phyloP scores from a whole-genome alignment of 2,329 filamentous ascomycete species.

The Periconia sp. region DNA sequence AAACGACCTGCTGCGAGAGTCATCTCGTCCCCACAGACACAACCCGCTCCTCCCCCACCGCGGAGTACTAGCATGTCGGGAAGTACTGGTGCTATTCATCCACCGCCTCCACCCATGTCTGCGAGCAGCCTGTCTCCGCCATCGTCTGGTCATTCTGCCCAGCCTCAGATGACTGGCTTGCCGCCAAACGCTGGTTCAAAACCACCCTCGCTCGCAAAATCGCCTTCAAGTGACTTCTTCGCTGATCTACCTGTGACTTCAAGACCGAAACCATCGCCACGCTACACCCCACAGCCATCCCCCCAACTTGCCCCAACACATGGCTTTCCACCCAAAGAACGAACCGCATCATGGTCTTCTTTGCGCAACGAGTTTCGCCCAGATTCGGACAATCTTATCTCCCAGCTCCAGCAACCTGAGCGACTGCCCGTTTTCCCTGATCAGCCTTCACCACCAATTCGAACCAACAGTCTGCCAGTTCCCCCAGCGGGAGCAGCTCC shows the following conservation, averaged over 20 bases:
- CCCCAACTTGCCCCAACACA: slow-evolving; percentile 26
- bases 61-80: slow-evolving; percentile 62
- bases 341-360: slow-evolving; percentile 38
- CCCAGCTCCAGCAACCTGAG: slow-evolving; percentile 46
- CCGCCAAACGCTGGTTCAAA: slow-evolving; percentile 24
- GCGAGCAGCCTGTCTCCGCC: slow-evolving; percentile 43
- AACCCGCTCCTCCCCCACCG: slow-evolving; percentile 55
- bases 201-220: slow-evolving; percentile 28
- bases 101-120: slow-evolving; percentile 29
- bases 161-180: slow-evolving; percentile 32
- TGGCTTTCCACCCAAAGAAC: slow-evolving; percentile 33
- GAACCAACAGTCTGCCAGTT: slow-evolving; percentile 34
- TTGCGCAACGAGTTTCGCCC: slow-evolving; percentile 38
- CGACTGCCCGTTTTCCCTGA: slow-evolving; percentile 41
- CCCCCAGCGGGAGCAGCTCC: slow-evolving; percentile 31
- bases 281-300: slow-evolving; percentile 41
- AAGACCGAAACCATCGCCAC: slow-evolving; percentile 44
- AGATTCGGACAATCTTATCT: slow-evolving; percentile 24
- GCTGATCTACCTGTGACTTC: slow-evolving; percentile 50
- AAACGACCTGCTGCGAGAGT: slow-evolving; percentile 52
- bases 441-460: slow-evolving; percentile 31
- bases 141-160: slow-evolving; percentile 42
- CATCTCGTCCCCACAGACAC: slow-evolving; percentile 27
- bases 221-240: slow-evolving; percentile 48
- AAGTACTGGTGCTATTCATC: slow-evolving; percentile 20